Conservation (phyloP, 2,329 filamentous ascomycete species). For the Geosmithia morbida region DNA sequence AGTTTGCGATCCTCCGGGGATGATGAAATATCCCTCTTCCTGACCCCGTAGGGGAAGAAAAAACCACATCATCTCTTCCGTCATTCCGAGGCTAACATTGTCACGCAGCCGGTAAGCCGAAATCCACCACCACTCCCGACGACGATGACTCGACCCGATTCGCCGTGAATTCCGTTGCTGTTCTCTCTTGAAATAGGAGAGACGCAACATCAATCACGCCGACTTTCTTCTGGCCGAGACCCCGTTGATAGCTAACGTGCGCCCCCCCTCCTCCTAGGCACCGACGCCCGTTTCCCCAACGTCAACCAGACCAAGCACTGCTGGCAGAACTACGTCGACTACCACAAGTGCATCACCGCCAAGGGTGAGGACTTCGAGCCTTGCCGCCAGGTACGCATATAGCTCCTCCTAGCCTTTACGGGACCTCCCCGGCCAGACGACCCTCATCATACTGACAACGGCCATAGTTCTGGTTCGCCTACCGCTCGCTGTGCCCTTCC, state of each 20-base stretch:
- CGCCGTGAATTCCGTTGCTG: neutral
- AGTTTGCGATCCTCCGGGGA: conserved; percentile 18
- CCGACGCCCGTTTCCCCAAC: conserved; percentile 98
- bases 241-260: conserved; percentile 2
- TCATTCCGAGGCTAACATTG: conserved; percentile 26
- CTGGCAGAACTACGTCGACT: conserved; percentile 99
- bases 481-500: conserved; percentile 94
- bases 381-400: conserved; percentile 72
- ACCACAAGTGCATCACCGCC: conserved; percentile 98
- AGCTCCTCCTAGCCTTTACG: neutral
- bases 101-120: conserved; percentile 27
- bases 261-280: conserved; percentile 49
- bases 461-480: conserved; percentile 85
- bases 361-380: conserved; percentile 98
- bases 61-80: conserved; percentile 16
- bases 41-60: conserved; percentile 10
- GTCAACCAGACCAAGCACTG: conserved; percentile 99
- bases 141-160: conserved; percentile 1
- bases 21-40: conserved; percentile 20
- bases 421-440: neutral
- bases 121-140: conserved; percentile 7
- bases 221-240: conserved; percentile 11
- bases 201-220: conserved; percentile 3
- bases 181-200: neutral
- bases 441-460: neutral